These are phyloP conservation scores for Trichoderma virens DNA, from an alignment of 495 filamentous ascomycete species.

Conservation along the genomic window DNA sequence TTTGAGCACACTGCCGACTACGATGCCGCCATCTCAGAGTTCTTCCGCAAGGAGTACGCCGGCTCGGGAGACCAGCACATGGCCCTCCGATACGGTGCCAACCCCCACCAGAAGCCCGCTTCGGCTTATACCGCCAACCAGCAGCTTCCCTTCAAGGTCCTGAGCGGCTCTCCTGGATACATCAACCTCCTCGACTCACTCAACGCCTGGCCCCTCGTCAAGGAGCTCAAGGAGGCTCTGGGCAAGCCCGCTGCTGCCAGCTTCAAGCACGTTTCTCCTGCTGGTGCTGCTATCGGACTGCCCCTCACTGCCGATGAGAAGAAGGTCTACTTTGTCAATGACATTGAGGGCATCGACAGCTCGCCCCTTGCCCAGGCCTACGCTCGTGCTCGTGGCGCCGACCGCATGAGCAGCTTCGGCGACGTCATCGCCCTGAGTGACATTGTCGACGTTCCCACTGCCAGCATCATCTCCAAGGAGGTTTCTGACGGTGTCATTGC, in stretches of 20 bases:
- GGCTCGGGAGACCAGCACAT: slow-evolving; percentile 75
- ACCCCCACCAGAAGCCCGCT: slow-evolving; percentile 96
- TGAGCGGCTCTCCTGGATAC: slow-evolving; percentile 88
- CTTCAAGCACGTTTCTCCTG: slow-evolving; percentile 98
- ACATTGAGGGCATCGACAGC: slow-evolving; percentile 78
- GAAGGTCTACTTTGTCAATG: slow-evolving; percentile 97
- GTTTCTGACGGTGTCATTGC: slow-evolving; percentile 96
- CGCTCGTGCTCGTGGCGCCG: slow-evolving; percentile 85
- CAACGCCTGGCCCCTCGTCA: slow-evolving; percentile 94
- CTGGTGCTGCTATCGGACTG: slow-evolving; percentile 87
- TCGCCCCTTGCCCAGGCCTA: slow-evolving; percentile 89
- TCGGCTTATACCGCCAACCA: slow-evolving; percentile 65
- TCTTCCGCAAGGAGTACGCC: slow-evolving; percentile 96
- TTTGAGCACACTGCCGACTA: slow-evolving; percentile 99
- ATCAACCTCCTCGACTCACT: slow-evolving; percentile 95
- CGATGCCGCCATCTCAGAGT: slow-evolving; percentile 86
- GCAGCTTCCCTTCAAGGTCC: slow-evolving; percentile 84
- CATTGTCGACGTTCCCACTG: slow-evolving; percentile 79
- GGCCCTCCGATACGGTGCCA: slow-evolving; percentile 85
- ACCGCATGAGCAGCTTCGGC: slow-evolving; percentile 96
- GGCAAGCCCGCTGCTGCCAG: slow-evolving; percentile 87
- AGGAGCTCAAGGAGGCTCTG: slow-evolving; percentile 86
- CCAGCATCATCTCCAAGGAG: slow-evolving; percentile 94
- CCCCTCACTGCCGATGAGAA: slow-evolving; percentile 78
- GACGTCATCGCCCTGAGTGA: slow-evolving; percentile 92